These are phyloP conservation scores for Balakata baccata DNA, from an alignment of 345 rosid species.

Conservation along the genomic window DNA sequence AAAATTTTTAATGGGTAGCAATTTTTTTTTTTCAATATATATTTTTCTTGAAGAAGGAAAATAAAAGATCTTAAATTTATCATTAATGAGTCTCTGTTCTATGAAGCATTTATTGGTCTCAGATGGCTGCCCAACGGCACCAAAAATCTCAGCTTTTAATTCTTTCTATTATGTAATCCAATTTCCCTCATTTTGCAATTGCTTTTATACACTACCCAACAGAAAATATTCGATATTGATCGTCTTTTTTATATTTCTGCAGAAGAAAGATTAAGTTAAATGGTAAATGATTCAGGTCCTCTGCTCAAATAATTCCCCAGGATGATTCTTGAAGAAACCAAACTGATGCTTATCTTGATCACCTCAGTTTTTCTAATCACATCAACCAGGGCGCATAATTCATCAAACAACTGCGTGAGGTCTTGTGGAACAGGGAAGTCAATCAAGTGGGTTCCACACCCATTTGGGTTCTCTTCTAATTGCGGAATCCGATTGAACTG, in stretches of 20 bases:
- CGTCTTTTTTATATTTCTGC: not conserved
- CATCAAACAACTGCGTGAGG: conserved; percentile 19
- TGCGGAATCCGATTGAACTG: conserved; percentile 55
- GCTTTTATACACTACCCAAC: not conserved
- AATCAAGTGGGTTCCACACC: conserved; percentile 37
- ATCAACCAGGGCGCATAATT: conserved; percentile 12
- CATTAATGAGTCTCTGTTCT: conserved; percentile 24
- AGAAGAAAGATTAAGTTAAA: not conserved
- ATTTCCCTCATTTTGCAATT: not conserved
- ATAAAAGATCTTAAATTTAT: conserved; percentile 1
- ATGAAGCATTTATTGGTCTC: conserved; percentile 38
- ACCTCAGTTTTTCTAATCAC: conserved; percentile 7
- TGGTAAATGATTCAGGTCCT: conserved; percentile 8
- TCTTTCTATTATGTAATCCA: not conserved
- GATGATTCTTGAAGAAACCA: conserved; percentile 25
- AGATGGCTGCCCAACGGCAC: conserved; percentile 41
- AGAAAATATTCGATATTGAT: conserved; percentile 2
- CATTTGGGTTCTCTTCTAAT: conserved; percentile 65
- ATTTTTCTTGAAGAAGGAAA: not conserved
- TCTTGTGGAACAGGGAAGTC: conserved; percentile 39
- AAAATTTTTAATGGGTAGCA: not conserved
- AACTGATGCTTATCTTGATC: conserved; percentile 2
- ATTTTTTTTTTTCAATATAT: no score
- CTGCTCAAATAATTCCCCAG: not conserved
- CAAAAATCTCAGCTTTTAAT: conserved; percentile 15